Base-by-base conservation (phyloP, 176 grass and related monocot species). In the Zea luxurians region DNA sequence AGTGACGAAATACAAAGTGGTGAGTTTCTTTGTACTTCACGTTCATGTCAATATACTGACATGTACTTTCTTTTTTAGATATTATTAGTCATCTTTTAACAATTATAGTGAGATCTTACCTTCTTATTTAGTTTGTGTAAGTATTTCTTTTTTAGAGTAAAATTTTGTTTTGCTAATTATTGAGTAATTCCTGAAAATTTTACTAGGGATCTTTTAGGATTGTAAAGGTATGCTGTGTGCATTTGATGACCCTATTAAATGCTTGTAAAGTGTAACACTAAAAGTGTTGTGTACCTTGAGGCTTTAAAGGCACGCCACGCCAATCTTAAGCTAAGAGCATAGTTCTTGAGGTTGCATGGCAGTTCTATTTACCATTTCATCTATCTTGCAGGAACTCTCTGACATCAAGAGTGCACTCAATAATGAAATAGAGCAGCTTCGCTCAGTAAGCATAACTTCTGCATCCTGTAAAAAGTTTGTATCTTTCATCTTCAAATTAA, bases 1-100 rank as follows among this genome's bases (percentile, higher is more conserved):
- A 83, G 96, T 99, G 66, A 89, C 83, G 37, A 99, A 91, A 69
- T 99, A 99, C 81, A 94, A 92, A 91, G 85, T 80, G 79, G 92
- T 99, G 66, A 85, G 88, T 92, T 86, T 67, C 2, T 73, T 15
- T 5, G 9, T 10, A n/a, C 47, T 64, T 78, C 13, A 74, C 0
- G 71, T 64, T 76, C 57, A 48, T 68, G 20, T 27, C 64, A 13
- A 58, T 55, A 46, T 57, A 47, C 27, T 76, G 48, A 58, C 58
- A 2, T 5, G 2, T 11, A 48, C 47, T 64, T 84, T 8, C 27
- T 42, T 76, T 76, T 80, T 48, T 43, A 58, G 4, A 59, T 4
- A 80, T 48, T 53, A 44, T 43, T 4, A 34, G 53, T 52, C 75
- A 9, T 21, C 27, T 49, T 80, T 75, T 48, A 42, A 34, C 0